Base-by-base conservation (phyloP, 2,329 filamentous ascomycete genomes). In the Leptographium galeiforme region DNA sequence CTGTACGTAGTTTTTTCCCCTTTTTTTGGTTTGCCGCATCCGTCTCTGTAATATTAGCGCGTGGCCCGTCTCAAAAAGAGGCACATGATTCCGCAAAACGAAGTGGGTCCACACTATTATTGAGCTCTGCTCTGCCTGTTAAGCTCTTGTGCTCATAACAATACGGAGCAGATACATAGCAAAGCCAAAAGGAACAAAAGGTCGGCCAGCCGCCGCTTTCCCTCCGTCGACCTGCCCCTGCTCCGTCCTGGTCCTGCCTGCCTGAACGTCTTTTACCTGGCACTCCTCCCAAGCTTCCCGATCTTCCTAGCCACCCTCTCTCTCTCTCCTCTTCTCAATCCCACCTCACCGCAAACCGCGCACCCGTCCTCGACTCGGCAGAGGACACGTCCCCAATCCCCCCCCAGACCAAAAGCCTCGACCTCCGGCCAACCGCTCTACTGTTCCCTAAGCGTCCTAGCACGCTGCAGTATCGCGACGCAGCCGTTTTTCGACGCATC, bases 81-180 rank as follows among this genome's bases (percentile, higher is more conserved):
- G 66, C 71, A 73, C 70, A 73, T 73, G 71, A 73, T 57, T 53
- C 52, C 41, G 67, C 68, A 65, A 66, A 58, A 60, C 55, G 19
- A 45, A 51, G 41, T 34, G 41, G 50, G 39, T 13, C 67, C 68
- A 68, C 64, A 40, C 49, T 36, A 41, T 44, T 19, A 13, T 39
- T 46, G 50, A 45, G 33, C 33, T 46, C 33, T 43, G 33, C 33
- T 19, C 19, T 32, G 43, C 18, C 34, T 36, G 39, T 36, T 30
- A n/a, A 45, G 38, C 48, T 50, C 39, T 50, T 30, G 19, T 40
- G 10, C 48, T 43, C 40, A 25, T 38, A 14, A 25, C 34, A 34
- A 43, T 11, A 39, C 33, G 14, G 25, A n/a, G 34, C 6, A 48
- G 32, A 32, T 36, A 40, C 40, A 40, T 33, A 49, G 34, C 34